A percentile compares a stretch with the other conserved stretches of the same genome.
Evolutionary conservation across 108 stramenopile species (phyloP).

Genomic region (Cyclostephanos tholiformis): DNA sequence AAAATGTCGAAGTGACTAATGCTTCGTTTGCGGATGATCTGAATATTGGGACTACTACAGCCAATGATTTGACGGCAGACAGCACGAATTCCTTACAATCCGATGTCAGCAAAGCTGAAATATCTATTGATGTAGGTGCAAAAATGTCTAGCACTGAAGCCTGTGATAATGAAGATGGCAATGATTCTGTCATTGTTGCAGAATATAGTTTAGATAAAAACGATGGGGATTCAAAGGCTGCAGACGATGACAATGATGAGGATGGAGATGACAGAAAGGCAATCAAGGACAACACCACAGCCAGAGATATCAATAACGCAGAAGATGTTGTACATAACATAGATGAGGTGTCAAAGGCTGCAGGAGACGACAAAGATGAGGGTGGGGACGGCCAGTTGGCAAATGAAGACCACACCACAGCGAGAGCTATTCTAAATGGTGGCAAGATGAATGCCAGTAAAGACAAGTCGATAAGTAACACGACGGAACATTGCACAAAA

Average conservation of each 20-base stretch:
- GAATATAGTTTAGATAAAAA: background rate
- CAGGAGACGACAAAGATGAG: background rate
- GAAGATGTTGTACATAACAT: background rate
- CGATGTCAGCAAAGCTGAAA: background rate
- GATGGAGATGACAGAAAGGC: background rate
- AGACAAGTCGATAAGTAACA: background rate
- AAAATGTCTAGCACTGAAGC: background rate
- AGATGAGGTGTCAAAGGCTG: background rate
- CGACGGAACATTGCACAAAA: background rate
- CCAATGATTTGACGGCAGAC: background rate
- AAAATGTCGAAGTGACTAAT: background rate
- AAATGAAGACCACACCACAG: background rate
- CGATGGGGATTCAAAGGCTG: background rate
- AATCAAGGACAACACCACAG: conserved; percentile 1
- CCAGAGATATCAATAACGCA: background rate
- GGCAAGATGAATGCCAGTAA: background rate
- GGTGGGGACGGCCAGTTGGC: background rate
- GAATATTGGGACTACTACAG: background rate
- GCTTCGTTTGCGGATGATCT: background rate
- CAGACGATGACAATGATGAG: background rate
- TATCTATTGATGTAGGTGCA: background rate
- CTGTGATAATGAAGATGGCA: background rate
- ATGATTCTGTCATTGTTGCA: background rate
- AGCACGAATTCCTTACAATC: background rate
- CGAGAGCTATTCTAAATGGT: background rate